Percentiles rank a stretch among this genome's conserved stretches.
phyloP scores from a whole-genome alignment of 495 filamentous ascomycete species.

The Tuber magnatum region DNA sequence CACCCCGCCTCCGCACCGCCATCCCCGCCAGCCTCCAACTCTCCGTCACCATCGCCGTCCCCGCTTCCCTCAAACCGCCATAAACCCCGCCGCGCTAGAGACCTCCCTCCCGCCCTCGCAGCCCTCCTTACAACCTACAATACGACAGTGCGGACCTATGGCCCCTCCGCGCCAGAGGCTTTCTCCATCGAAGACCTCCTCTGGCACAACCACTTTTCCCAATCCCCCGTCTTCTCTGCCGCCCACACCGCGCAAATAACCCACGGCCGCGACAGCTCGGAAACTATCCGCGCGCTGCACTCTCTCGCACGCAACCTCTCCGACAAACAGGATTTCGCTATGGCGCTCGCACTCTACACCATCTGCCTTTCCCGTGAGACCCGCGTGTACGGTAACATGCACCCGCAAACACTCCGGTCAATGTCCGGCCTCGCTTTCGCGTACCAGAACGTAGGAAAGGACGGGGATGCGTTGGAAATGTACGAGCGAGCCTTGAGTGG shows the following conservation, averaged over 20 bases:
- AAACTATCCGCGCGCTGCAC: not conserved
- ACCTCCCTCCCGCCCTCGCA: not conserved
- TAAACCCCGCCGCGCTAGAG: not conserved
- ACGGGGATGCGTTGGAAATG: not conserved
- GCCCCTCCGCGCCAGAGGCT: not conserved
- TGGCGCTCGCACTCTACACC: not conserved
- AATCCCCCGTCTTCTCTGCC: not conserved
- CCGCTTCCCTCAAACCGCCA: not conserved
- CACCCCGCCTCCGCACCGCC: not conserved
- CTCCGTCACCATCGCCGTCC: not conserved
- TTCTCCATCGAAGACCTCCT: not conserved
- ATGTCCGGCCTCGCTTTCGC: not conserved
- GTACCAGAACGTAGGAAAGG: not conserved
- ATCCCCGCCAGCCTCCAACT: not conserved
- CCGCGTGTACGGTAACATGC: not conserved
- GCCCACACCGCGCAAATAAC: not conserved
- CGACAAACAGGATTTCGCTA: not conserved
- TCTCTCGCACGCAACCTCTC: not conserved
- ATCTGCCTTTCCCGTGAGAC: conserved; percentile 3
- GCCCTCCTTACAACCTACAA: not conserved
- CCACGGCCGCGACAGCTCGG: not conserved
- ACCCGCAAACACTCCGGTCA: conserved; percentile 1
- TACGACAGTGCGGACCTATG: not conserved
- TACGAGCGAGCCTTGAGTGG: not conserved
- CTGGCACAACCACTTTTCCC: conserved; percentile 4